Percentiles rank a stretch among this genome's conserved stretches.
Evolutionary conservation across 2,329 filamentous ascomycete species (phyloP).

Genomic region (Penicillium sclerotiorum): DNA sequence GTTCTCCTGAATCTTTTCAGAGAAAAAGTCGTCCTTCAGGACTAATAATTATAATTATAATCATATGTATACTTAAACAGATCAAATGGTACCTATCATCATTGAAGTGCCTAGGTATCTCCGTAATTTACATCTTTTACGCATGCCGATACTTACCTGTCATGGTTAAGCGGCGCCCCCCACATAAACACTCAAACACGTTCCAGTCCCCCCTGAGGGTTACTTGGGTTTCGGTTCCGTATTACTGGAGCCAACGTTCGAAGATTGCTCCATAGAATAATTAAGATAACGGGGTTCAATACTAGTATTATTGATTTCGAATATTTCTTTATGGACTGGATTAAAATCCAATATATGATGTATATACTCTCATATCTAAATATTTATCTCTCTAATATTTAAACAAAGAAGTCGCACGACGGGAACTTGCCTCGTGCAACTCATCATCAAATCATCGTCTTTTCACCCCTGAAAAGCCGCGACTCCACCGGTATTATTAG

Average conservation of each 20-base stretch:
- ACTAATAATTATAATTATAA: too few relatives aligned
- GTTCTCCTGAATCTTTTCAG: too few relatives aligned
- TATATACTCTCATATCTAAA: too few relatives aligned
- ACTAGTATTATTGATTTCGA: too few relatives aligned
- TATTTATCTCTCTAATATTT: neutral
- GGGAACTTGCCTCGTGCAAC: constrained; percentile 4
- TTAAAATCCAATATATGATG: too few relatives aligned
- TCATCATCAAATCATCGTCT: constrained; percentile 11
- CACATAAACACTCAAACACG: constrained; percentile 13
- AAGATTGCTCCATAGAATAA: too few relatives aligned
- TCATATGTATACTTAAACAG: too few relatives aligned
- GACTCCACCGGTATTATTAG: constrained; percentile 1
- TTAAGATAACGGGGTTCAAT: too few relatives aligned
- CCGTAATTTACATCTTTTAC: neutral
- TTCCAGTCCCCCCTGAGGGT: constrained; percentile 17
- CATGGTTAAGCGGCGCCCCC: constrained; percentile 10
- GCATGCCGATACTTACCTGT: constrained; percentile 13
- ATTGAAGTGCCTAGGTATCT: neutral
- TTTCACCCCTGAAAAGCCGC: constrained; percentile 10
- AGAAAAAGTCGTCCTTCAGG: too few relatives aligned
- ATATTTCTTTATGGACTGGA: too few relatives aligned
- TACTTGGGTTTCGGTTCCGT: constrained; percentile 17
- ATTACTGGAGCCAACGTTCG: too few relatives aligned
- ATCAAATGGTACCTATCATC: too few relatives aligned
- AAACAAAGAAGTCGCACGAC: constrained; percentile 1